These are phyloP conservation scores for Gymnopilus junonius DNA, from an alignment of 768 basidiomycete genomes.

Conservation along the genomic window DNA sequence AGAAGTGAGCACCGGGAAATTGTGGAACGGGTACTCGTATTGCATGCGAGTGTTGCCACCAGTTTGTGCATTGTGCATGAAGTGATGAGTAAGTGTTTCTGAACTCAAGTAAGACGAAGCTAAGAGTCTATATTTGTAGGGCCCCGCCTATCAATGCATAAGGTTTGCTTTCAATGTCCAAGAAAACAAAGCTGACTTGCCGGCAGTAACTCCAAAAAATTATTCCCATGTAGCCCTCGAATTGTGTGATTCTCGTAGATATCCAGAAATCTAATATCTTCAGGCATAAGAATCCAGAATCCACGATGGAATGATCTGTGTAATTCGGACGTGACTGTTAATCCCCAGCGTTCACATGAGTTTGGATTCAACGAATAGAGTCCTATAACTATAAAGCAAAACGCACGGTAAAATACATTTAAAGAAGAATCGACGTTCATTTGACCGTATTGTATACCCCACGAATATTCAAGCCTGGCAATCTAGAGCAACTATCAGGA, in stretches of 20 bases:
- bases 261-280: background rate
- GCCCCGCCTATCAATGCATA: background rate
- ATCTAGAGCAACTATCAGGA: background rate
- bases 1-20: background rate
- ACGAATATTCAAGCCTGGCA: background rate
- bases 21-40: background rate
- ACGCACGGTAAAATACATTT: background rate
- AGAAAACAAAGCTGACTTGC: background rate
- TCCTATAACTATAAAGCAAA: too few species aligned
- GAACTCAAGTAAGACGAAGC: background rate
- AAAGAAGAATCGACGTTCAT: background rate
- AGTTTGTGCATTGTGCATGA: background rate
- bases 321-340: background rate
- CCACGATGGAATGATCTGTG: background rate
- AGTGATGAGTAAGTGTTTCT: background rate
- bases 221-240: background rate
- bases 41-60: background rate
- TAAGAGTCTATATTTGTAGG: background rate
- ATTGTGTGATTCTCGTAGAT: background rate
- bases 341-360: background rate
- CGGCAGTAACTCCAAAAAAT: background rate
- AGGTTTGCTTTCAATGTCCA: too few species aligned
- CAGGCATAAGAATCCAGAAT: background rate
- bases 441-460: background rate
- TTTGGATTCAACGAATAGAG: background rate